phyloP scores from a whole-genome alignment of 352 stramenopile genomes.

The Globisporangium polare region DNA sequence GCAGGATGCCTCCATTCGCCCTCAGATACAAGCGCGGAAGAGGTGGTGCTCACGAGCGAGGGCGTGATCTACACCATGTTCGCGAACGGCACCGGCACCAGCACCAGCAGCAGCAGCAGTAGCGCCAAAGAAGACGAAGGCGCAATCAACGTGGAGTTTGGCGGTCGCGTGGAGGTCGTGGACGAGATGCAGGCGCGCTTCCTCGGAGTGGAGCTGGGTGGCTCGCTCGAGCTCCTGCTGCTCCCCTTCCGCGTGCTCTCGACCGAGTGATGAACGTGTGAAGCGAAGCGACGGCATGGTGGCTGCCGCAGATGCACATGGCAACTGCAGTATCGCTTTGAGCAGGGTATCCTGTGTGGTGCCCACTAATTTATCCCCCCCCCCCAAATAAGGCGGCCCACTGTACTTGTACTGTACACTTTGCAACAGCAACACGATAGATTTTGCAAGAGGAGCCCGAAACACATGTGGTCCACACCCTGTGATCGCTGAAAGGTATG shows the following conservation, averaged over 20 bases:
- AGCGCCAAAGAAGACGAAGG: not conserved
- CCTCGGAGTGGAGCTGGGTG: constrained; percentile 12
- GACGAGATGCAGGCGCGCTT: constrained; percentile 8
- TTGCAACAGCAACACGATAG: no score
- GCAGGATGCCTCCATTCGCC: no score
- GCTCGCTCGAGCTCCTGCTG: constrained; percentile 8
- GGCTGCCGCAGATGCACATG: no score
- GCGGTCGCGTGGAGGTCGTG: constrained; percentile 10
- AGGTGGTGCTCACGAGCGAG: constrained; percentile 2
- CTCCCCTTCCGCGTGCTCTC: constrained; percentile 10
- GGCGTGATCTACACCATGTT: constrained; percentile 7
- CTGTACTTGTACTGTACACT: no score
- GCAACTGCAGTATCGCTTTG: no score
- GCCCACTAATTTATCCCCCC: no score
- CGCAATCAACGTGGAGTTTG: constrained; percentile 3
- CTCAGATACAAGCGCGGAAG: not conserved
- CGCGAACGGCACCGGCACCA: not conserved
- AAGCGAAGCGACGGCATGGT: no score
- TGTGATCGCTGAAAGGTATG: not conserved
- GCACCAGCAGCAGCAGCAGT: not conserved
- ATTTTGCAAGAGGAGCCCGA: no score
- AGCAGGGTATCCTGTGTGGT: no score
- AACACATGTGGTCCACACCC: no score
- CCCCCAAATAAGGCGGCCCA: no score
- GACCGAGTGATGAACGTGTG: not conserved